These are phyloP conservation scores for Thelonectria olida DNA, from an alignment of 2,329 filamentous ascomycete genomes.

Conservation along the genomic window DNA sequence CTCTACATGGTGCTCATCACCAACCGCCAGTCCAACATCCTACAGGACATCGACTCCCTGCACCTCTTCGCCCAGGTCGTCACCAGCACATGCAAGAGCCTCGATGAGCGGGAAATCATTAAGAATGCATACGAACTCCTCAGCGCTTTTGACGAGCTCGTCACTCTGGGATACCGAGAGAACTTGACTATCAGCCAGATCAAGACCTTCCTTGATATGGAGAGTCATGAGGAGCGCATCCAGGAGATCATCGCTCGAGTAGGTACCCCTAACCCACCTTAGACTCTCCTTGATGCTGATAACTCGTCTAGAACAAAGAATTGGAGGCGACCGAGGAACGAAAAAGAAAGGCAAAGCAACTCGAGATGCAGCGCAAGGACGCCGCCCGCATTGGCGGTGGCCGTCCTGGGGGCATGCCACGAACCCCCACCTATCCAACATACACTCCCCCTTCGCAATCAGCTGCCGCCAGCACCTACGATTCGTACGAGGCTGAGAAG, in stretches of 20 bases:
- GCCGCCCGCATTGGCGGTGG: slow-evolving; percentile 77
- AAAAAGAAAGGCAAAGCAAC: slow-evolving; percentile 97
- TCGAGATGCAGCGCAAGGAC: slow-evolving; percentile 99
- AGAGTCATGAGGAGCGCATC: slow-evolving; percentile 98
- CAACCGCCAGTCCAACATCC: slow-evolving; percentile 98
- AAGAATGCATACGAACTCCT: slow-evolving; percentile 96
- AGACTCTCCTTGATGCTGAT: slow-evolving; percentile 35
- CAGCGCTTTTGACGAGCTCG: slow-evolving; percentile 96
- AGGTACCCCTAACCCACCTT: slow-evolving; percentile 43
- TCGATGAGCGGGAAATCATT: slow-evolving; percentile 95
- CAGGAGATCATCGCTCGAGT: slow-evolving; percentile 96
- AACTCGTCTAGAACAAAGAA: slow-evolving; percentile 83
- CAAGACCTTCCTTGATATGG: slow-evolving; percentile 99
- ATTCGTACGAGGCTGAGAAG: slow-evolving; percentile 96
- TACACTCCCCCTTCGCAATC: slow-evolving; percentile 84
- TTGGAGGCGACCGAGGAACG: slow-evolving; percentile 97
- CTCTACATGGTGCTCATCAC: slow-evolving; percentile 99
- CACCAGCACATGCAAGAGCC: slow-evolving; percentile 91
- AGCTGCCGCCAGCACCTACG: slow-evolving; percentile 84
- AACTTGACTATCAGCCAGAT: slow-evolving; percentile 97
- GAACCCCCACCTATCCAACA: slow-evolving; percentile 85
- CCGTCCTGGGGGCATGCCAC: slow-evolving; percentile 63
- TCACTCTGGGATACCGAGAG: slow-evolving; percentile 94
- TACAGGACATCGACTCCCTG: slow-evolving; percentile 98
- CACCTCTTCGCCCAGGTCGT: slow-evolving; percentile 98